A percentile compares a stretch with the other conserved stretches of the same genome.
phyloP scores from a whole-genome alignment of 352 stramenopile genomes.

The Phytophthora tentaculata region DNA sequence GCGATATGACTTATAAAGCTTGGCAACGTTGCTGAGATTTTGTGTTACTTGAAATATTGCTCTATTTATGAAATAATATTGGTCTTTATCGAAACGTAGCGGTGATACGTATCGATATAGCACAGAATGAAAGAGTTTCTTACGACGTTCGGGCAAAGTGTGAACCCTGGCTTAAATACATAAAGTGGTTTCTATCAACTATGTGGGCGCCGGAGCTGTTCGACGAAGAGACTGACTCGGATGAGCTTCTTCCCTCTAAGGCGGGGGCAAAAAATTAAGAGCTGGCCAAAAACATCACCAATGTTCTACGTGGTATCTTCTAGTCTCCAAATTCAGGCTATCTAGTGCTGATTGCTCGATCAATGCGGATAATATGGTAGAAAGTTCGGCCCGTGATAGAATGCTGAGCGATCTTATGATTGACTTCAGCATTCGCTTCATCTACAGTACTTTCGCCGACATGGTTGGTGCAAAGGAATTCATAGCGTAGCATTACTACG shows the following conservation, averaged over 20 bases:
- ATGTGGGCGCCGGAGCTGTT: neutral
- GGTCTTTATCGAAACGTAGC: neutral
- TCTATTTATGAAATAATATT: neutral
- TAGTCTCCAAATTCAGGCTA: neutral
- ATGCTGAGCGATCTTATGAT: slow-evolving; percentile 9
- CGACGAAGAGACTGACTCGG: neutral
- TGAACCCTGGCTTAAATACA: neutral
- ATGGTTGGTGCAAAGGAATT: too few species aligned
- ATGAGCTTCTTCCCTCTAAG: neutral
- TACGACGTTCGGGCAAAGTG: neutral
- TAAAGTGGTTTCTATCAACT: neutral
- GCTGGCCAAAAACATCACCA: neutral
- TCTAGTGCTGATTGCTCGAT: neutral
- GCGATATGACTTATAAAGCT: too few species aligned
- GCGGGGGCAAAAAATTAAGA: neutral
- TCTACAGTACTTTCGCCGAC: slow-evolving; percentile 2
- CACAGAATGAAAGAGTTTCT: neutral
- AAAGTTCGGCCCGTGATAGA: neutral
- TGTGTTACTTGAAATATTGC: neutral
- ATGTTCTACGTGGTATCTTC: neutral
- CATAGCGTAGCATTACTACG: neutral
- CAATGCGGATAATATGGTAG: neutral
- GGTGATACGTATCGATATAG: neutral
- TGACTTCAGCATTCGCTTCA: slow-evolving; percentile 8
- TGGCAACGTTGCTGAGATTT: neutral